Evolutionary conservation across 1,139 yeast species (phyloP), one percentile per base, ranked within the genome.

Genomic region (Protomyces pachydermus): DNA sequence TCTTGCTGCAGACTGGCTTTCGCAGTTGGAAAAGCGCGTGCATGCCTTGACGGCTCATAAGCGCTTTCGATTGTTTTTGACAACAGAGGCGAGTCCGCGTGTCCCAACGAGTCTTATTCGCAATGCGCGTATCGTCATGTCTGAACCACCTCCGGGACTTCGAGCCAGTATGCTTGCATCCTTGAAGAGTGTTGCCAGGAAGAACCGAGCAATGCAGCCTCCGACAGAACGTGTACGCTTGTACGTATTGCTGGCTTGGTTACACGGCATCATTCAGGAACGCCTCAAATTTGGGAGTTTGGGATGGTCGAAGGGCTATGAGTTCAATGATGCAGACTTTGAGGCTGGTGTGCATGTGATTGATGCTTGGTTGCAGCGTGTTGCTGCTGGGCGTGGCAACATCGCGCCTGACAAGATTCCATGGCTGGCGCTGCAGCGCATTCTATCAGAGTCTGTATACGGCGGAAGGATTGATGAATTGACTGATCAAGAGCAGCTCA

Each of bases 281-380:
- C 75, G 89, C 63, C 74, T 82, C 54, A 78, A 86, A 54, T 86
- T 80, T 68, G 79, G 79, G 1, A 91, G 93, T 0, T 72, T 81
- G 5, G 88, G 95, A 0, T 87, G 88, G 75, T 71, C 76, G 1
- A 81, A 81, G 69, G 71, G 70, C 6, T 87, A 88, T 71, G 95
- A 87, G 67, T 82, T 90, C 70, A 87, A 84, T 71, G 90, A 88
- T 67, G 76, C 85, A n/a, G 97, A 91, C 72, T 81, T 86, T 67
- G 77, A 77, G n/a, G 78, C 48, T 56, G 60, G 54, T 23, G 38
- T 78, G 12, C 72, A 71, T 58, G 77, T 84, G 2, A 73, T 87
- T 38, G 79, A 79, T 50, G 73, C 76, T 52, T 74, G 81, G 73
- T 70, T 82, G 54, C 70, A 70, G 4, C 70, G 10, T 72, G 70